A percentile compares a stretch with the other conserved stretches of the same genome.
These are phyloP conservation scores for Thelonectria rubi DNA, from an alignment of 2,329 filamentous ascomycete species.

Conservation along the genomic window DNA sequence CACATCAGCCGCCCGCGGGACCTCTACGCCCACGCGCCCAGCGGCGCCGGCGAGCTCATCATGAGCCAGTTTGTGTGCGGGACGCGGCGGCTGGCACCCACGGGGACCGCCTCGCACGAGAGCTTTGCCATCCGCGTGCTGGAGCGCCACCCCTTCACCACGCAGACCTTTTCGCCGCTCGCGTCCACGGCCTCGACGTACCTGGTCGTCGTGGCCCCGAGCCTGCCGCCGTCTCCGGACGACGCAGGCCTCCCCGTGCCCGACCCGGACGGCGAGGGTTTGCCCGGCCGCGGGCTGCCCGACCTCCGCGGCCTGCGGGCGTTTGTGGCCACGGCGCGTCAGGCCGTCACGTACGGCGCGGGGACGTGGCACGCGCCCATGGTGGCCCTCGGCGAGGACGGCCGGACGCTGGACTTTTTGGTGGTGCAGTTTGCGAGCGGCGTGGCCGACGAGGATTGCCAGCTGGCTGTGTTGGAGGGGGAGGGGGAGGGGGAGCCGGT, in stretches of 20 bases:
- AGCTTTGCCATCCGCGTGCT: slow-evolving; percentile 74
- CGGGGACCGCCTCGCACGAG: slow-evolving; percentile 21
- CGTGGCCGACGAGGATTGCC: slow-evolving; percentile 83
- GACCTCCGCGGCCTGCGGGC: slow-evolving; percentile 76
- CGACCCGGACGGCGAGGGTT: slow-evolving; percentile 45
- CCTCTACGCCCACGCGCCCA: slow-evolving; percentile 73
- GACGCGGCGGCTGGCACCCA: slow-evolving; percentile 42
- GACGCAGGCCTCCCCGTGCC: slow-evolving; percentile 43
- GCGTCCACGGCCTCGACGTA: slow-evolving; percentile 65
- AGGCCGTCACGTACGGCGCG: slow-evolving; percentile 90
- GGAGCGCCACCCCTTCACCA: slow-evolving; percentile 92
- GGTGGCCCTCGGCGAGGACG: slow-evolving; percentile 76
- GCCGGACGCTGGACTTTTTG: slow-evolving; percentile 78
- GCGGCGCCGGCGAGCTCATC: slow-evolving; percentile 62
- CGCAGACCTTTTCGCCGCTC: slow-evolving; percentile 90
- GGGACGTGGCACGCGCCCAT: slow-evolving; percentile 98
- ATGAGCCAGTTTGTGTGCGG: slow-evolving; percentile 92
- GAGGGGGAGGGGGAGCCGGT: slow-evolving; percentile 52
- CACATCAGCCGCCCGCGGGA: slow-evolving; percentile 79
- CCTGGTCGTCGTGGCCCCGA: slow-evolving; percentile 90
- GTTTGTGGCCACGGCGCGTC: slow-evolving; percentile 79
- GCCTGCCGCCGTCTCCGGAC: slow-evolving; percentile 57
- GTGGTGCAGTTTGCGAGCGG: slow-evolving; percentile 91
- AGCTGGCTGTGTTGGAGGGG: slow-evolving; percentile 69
- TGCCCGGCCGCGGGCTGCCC: slow-evolving; percentile 72